A percentile compares a stretch with the other conserved stretches of the same genome.
Conservation (phyloP, 495 filamentous ascomycete genomes). For the Schizothecium vesticola region DNA sequence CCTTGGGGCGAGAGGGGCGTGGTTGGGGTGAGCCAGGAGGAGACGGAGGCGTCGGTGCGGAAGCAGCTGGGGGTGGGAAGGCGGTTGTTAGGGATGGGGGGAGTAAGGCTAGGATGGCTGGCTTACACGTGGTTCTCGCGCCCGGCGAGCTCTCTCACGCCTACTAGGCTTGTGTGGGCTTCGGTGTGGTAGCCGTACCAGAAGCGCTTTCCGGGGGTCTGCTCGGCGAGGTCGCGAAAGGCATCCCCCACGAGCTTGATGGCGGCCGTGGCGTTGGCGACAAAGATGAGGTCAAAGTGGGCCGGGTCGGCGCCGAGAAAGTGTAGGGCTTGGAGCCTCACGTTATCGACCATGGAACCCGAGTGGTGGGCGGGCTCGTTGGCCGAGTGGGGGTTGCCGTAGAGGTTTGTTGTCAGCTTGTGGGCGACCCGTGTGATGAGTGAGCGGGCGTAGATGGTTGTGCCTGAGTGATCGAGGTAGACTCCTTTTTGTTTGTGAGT, state of each 20-base stretch:
- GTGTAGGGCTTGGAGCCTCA: slow-evolving; percentile 60
- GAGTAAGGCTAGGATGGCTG: neutral
- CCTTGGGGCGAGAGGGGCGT: neutral
- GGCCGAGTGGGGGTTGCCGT: slow-evolving; percentile 72
- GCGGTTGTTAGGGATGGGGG: neutral
- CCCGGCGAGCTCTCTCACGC: slow-evolving; percentile 56
- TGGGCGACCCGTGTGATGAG: slow-evolving; percentile 53
- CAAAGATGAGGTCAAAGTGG: slow-evolving; percentile 84
- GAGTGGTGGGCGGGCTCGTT: slow-evolving; percentile 59
- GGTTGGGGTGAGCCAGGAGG: slow-evolving; percentile 50
- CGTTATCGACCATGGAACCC: slow-evolving; percentile 53
- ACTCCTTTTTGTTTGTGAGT: slow-evolving; percentile 24
- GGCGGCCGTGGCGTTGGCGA: slow-evolving; percentile 84
- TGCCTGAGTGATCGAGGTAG: slow-evolving; percentile 73
- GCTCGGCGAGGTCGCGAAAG: slow-evolving; percentile 53
- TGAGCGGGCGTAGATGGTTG: slow-evolving; percentile 65
- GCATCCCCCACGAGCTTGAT: slow-evolving; percentile 73
- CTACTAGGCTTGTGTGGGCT: slow-evolving; percentile 69
- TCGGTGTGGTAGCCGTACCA: slow-evolving; percentile 74
- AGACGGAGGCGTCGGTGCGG: slow-evolving; percentile 57
- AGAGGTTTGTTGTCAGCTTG: slow-evolving; percentile 54
- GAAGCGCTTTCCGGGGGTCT: slow-evolving; percentile 41
- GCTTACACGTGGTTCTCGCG: slow-evolving; percentile 27
- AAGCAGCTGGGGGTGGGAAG: slow-evolving; percentile 51
- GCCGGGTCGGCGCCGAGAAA: slow-evolving; percentile 82